Conservation (phyloP, 345 rosid genomes). For the Eutrema heterophyllum region DNA sequence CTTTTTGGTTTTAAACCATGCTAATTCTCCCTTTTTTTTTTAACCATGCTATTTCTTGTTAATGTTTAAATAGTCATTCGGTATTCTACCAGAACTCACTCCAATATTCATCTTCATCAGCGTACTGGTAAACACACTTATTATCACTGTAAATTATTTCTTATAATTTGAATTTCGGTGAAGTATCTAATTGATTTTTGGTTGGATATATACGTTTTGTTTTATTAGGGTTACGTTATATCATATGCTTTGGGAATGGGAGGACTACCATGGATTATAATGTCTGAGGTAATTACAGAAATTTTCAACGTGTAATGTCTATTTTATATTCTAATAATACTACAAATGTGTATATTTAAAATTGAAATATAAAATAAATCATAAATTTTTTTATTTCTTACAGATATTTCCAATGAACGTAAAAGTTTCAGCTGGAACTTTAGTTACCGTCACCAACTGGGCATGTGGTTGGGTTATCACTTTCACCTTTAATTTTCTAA, state of each 20-base stretch:
- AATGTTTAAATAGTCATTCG: slow-evolving; percentile 21
- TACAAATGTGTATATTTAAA: background rate
- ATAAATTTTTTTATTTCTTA: background rate
- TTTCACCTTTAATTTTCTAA: slow-evolving; percentile 41
- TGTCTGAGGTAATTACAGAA: slow-evolving; percentile 53
- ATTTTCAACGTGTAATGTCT: background rate
- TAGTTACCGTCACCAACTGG: slow-evolving; percentile 39
- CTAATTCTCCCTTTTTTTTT: no score
- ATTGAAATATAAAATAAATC: background rate
- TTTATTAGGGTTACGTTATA: slow-evolving; percentile 32
- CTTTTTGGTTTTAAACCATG: no score
- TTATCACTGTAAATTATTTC: background rate
- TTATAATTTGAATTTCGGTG: background rate
- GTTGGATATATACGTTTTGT: background rate
- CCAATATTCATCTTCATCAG: slow-evolving; percentile 33
- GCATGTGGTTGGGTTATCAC: slow-evolving; percentile 40
- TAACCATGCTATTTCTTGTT: background rate
- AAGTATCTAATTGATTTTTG: background rate
- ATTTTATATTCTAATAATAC: background rate
- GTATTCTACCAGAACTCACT: slow-evolving; percentile 24
- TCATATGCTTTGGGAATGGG: slow-evolving; percentile 42
- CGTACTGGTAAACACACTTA: slow-evolving; percentile 31
- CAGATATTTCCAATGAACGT: slow-evolving; percentile 50
- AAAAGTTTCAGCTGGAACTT: slow-evolving; percentile 53
- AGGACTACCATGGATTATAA: slow-evolving; percentile 50